These are phyloP conservation scores for Tulasnella sp. DNA, from an alignment of 768 basidiomycete genomes.

Conservation along the genomic window DNA sequence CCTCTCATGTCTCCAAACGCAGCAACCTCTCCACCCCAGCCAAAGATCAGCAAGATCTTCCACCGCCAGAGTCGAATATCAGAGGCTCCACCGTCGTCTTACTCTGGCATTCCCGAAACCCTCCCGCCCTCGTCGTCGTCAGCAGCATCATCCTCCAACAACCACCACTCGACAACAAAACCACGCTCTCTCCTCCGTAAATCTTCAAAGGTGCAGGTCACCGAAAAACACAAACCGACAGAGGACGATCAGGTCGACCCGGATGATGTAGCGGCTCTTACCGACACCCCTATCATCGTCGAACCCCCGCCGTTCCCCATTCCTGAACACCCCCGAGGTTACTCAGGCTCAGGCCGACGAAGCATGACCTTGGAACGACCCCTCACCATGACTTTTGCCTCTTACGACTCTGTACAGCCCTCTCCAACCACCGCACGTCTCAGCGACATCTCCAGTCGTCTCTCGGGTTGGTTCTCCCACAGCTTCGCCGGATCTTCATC, in stretches of 20 bases:
- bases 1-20: background rate
- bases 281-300: constrained; percentile 13
- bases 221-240: background rate
- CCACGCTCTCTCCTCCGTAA: constrained; percentile 6
- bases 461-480: constrained; percentile 72
- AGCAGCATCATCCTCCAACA: background rate
- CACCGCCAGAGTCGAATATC: background rate
- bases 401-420: background rate
- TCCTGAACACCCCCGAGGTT: no score
- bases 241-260: background rate
- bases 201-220: constrained; percentile 1
- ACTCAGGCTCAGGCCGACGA: background rate
- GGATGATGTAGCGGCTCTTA: background rate
- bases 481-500: constrained; percentile 54
- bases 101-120: background rate
- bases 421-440: constrained; percentile 7
- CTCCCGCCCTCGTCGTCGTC: background rate
- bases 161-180: background rate
- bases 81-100: constrained; percentile 7
- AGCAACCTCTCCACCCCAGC: constrained; percentile 1
- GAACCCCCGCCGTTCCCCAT: constrained; percentile 5
- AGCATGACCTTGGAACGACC: constrained; percentile 10
- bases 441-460: constrained; percentile 53
- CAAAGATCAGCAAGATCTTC: constrained; percentile 16
- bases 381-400: background rate